Conservation (phyloP, 805 yeast species). For the Ogataea degrootiae region DNA sequence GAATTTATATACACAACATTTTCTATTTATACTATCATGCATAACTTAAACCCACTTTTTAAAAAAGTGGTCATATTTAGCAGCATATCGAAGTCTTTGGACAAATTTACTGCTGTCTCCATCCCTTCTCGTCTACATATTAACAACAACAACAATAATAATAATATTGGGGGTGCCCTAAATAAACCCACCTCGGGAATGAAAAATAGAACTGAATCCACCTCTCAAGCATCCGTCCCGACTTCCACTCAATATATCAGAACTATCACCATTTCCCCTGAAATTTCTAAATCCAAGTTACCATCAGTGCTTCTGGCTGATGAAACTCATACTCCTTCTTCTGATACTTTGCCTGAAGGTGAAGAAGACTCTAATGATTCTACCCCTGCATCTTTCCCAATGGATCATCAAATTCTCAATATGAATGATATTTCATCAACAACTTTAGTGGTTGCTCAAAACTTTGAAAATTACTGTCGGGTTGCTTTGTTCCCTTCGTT, state of each 20-base stretch:
- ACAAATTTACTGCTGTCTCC: conserved; percentile 13
- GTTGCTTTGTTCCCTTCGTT: conserved; percentile 25
- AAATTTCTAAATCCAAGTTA: conserved; percentile 14
- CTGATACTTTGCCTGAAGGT: not conserved
- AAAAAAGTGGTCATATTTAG: conserved; percentile 11
- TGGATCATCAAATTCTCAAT: conserved; percentile 26
- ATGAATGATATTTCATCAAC: conserved; percentile 33
- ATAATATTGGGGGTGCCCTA: not conserved
- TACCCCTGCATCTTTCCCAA: conserved; percentile 30
- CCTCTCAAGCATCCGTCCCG: conserved; percentile 4
- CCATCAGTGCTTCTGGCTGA: conserved; percentile 11
- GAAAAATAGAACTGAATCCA: not conserved
- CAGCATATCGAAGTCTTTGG: conserved; percentile 17
- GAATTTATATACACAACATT: conserved; percentile 26
- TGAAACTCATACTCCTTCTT: not conserved
- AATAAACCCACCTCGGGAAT: not conserved
- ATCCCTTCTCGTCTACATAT: conserved; percentile 12
- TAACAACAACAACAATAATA: not conserved
- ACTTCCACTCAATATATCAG: conserved; percentile 4
- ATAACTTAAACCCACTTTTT: conserved; percentile 24
- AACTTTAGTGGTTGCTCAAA: conserved; percentile 32
- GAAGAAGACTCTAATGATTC: conserved; percentile 4
- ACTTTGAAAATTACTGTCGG: conserved; percentile 35
- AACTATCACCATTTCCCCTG: conserved; percentile 10
- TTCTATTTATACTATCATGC: conserved; percentile 27